Evolutionary conservation across 2,329 filamentous ascomycete species (phyloP).

Genomic region (Fusarium palustre): DNA sequence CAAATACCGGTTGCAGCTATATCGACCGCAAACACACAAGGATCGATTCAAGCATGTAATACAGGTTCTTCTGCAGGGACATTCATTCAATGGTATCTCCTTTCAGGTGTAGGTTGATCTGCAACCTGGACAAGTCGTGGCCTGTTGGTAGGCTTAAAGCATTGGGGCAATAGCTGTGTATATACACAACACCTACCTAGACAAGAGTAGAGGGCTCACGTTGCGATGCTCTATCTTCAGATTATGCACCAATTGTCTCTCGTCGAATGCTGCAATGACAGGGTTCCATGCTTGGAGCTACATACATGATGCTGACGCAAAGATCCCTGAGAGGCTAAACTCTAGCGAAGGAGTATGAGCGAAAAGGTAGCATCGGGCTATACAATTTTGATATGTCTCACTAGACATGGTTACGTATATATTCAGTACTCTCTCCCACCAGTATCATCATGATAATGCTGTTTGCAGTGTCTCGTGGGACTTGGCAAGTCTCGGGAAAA

Average conservation of each 20-base stretch:
- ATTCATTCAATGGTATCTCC: background rate
- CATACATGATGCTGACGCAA: conserved; percentile 33
- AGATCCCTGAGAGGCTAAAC: conserved; percentile 32
- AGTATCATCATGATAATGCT: background rate
- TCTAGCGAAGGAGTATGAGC: conserved; percentile 13
- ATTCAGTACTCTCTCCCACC: background rate
- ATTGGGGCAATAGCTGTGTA: background rate
- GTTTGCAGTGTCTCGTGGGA: background rate
- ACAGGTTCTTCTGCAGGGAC: background rate
- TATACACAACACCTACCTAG: background rate
- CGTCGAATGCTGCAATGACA: conserved; percentile 29
- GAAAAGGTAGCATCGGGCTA: background rate
- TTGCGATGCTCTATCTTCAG: background rate
- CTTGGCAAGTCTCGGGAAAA: conserved; percentile 37
- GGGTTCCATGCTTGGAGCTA: conserved; percentile 36
- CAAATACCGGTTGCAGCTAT: background rate
- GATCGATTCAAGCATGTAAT: background rate
- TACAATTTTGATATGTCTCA: background rate
- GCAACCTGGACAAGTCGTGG: background rate
- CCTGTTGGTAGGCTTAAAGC: background rate
- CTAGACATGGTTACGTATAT: too few relatives aligned
- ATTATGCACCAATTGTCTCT: conserved; percentile 6
- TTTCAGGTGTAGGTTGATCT: background rate
- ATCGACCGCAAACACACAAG: background rate
- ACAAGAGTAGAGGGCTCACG: background rate